Base-by-base conservation (phyloP, 176 grass and related monocot species). In the Triticum dicoccoides region DNA sequence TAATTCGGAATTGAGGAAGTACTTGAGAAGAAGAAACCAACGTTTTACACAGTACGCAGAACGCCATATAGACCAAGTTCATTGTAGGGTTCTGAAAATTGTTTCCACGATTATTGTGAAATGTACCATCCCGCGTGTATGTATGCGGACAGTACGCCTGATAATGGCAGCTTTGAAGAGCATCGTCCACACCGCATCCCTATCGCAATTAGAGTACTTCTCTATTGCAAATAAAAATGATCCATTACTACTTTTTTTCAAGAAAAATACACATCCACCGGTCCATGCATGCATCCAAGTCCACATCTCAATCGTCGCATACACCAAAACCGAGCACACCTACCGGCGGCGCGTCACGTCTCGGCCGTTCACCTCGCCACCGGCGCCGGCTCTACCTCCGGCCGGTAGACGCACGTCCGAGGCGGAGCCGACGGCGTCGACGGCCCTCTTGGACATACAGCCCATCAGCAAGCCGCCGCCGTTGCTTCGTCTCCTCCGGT, bases 401-500 rank as follows among this genome's bases (percentile, higher is more conserved):
- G 52, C 9, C 51, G 51, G 51, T 54, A 18, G 51, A 54, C 51
- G 51, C 73, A 33, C 39, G 47, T 11, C 30, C 39, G 64, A 25
- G 39, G 54, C 20, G 58, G 75, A 2, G 41, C 44, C 37, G 21
- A 80, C 38, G 18, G 68, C 65, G 34, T 83, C 61, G 27, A 84
- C 58, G 3, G 76, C 68, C 81, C 69, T 80, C 1, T 84, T 37
- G 5, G 73, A 75, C 21, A 80, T 87, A 45, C 89, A 91, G 20
- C 83, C 21, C 67, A 52, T 74, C 61, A 91, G 80, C 68, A 91
- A 79, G 66, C 80, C 66, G 51, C 72, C 0, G 32, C 74, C 27
- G 79, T 82, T 51, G 15, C 9, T 1, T 35, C 64, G 29, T 1
- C 73, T 45, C 33, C 65, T 15, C 15, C 33, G 76, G 76, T 6